Evolutionary conservation across 257 asterid genomes (phyloP), one percentile per base, ranked within the genome.

Genomic region (Paraleonurus japonicus): DNA sequence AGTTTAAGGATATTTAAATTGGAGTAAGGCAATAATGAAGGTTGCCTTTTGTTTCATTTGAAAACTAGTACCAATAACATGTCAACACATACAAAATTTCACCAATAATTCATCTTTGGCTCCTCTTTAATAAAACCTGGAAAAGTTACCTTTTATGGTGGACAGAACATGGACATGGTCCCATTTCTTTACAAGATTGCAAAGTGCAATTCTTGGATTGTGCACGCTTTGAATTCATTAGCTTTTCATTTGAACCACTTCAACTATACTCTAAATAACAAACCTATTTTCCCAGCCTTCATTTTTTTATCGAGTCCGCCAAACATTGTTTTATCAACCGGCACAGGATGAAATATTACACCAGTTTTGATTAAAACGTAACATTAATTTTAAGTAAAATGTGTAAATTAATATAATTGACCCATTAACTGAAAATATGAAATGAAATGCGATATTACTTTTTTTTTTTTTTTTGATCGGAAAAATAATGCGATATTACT

Each of bases 81-180:
- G 39, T 70, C 70, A 4, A 27, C 75, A 72, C 72, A 43, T 67
- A 24, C 32, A 24, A 67, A 69, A 17, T 65, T 27, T 58, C 75
- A 75, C 72, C 60, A 75, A 75, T 75, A 79, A 75, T 79, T 79
- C 78, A 60, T 61, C 43, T 62, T 54, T 54, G 58, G 64, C 41
- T 43, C 69, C 59, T 30, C 68, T 58, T n/a, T 54, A 70, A 54
- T 9, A 30, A 63, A 73, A 63, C 70, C 66, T 39, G 59, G 17
- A 70, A 73, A 54, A 43, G 37, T 17, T 4, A 5, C 23, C 58
- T 59, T 65, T 75, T 33, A 11, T 65, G 26, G 65, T 70, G 70
- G 77, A 64, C 48, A 51, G 27, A 57, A 47, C 57, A 63, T 60
- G 66, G 23, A 33, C 13, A 17, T 74, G 80, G 83, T 24, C 83